Evolutionary conservation across 2,329 filamentous ascomycete species (phyloP).

Genomic region (Epichloe aotearoae): DNA sequence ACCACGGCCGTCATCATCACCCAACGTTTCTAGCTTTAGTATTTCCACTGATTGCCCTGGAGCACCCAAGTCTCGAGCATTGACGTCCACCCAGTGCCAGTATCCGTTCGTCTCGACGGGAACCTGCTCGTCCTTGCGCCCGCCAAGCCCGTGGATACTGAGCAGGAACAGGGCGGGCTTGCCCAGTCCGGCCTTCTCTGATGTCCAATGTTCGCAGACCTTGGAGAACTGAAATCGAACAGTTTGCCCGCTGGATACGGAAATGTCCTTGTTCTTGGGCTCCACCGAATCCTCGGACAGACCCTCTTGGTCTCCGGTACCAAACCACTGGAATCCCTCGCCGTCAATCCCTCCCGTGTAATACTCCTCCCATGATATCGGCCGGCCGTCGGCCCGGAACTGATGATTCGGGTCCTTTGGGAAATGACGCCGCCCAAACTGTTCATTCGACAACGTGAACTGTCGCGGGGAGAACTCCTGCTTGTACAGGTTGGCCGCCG

Average conservation of each 20-base stretch:
- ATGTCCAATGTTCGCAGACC: constrained; percentile 70
- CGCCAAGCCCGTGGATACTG: constrained; percentile 51
- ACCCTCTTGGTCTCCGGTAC: constrained; percentile 33
- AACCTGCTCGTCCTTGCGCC: constrained; percentile 52
- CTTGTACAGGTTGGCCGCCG: constrained; percentile 42
- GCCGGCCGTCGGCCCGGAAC: constrained; percentile 59
- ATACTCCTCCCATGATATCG: constrained; percentile 71
- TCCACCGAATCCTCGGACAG: constrained; percentile 45
- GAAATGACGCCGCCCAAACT: constrained; percentile 72
- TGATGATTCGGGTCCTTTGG: constrained; percentile 56
- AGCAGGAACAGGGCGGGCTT: constrained; percentile 58
- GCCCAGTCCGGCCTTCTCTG: constrained; percentile 52
- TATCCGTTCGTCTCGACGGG: constrained; percentile 66
- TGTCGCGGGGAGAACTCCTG: constrained; percentile 52
- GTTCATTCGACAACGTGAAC: constrained; percentile 54
- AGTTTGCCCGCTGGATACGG: constrained; percentile 39
- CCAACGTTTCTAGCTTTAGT: constrained; percentile 41
- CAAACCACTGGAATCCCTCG: constrained; percentile 34
- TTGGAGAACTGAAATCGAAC: constrained; percentile 72
- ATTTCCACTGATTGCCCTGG: constrained; percentile 57
- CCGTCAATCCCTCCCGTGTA: constrained; percentile 45
- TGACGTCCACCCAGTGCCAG: constrained; percentile 72
- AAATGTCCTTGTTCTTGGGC: constrained; percentile 39
- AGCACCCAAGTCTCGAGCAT: constrained; percentile 48
- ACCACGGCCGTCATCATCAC: constrained; percentile 33